Conservation (phyloP, 2,329 filamentous ascomycete genomes). For the Furcasterigmium furcatum region DNA sequence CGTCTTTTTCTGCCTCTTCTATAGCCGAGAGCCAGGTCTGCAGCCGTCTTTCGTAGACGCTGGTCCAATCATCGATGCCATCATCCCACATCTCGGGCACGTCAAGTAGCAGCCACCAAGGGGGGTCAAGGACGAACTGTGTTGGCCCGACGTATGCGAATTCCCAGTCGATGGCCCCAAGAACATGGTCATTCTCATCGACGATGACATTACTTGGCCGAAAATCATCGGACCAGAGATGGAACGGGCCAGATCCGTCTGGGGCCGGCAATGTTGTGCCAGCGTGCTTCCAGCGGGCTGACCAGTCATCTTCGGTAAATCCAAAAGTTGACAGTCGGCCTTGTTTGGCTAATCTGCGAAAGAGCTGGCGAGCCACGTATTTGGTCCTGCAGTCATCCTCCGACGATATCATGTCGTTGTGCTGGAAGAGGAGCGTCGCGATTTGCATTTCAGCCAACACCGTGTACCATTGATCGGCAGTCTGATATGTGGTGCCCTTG, state of each 20-base stretch:
- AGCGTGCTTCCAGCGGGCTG: not conserved
- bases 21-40: constrained; percentile 16
- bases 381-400: constrained; percentile 25
- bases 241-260: constrained; percentile 7
- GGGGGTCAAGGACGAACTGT: constrained; percentile 28
- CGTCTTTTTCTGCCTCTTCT: not conserved
- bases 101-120: constrained; percentile 34
- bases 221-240: constrained; percentile 28
- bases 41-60: constrained; percentile 25
- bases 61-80: constrained; percentile 25
- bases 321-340: constrained; percentile 6
- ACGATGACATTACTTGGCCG: constrained; percentile 27
- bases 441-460: constrained; percentile 33
- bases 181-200: constrained; percentile 19
- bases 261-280: not conserved
- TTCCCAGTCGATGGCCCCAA: constrained; percentile 37
- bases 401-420: constrained; percentile 27
- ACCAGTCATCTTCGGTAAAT: constrained; percentile 12
- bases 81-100: constrained; percentile 24
- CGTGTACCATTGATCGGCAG: constrained; percentile 30
- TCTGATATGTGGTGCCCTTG: constrained; percentile 12
- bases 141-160: constrained; percentile 28
- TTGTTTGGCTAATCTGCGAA: constrained; percentile 19
- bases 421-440: constrained; percentile 26
- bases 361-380: constrained; percentile 26